Evolutionary conservation across 1,284 basidiomycete genomes (phyloP).

Genomic region (Leccinum fuscescens): DNA sequence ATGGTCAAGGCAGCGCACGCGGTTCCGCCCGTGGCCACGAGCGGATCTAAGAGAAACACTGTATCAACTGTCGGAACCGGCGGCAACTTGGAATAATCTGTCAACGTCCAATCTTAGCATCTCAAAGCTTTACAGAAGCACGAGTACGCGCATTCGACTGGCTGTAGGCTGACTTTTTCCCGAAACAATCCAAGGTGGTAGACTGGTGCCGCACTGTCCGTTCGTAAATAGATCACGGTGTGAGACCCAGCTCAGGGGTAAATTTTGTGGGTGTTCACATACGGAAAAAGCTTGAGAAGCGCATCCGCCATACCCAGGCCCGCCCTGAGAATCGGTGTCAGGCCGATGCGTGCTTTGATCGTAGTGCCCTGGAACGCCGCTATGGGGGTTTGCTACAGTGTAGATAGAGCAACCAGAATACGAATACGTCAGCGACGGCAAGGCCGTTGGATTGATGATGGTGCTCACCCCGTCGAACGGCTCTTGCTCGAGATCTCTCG

Average conservation of each 20-base stretch:
- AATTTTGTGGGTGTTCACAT: constrained; percentile 30
- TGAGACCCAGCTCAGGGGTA: constrained; percentile 1
- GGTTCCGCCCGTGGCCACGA: constrained; percentile 95
- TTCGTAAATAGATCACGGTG: background rate
- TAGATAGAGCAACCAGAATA: background rate
- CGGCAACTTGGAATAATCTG: constrained; percentile 93
- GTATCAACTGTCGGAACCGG: constrained; percentile 73
- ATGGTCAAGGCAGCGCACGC: constrained; percentile 83
- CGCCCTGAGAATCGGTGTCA: constrained; percentile 90
- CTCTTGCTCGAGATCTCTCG: constrained; percentile 58
- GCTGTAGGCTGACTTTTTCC: constrained; percentile 87
- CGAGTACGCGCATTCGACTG: constrained; percentile 77
- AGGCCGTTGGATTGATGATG: background rate
- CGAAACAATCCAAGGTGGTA: constrained; percentile 90
- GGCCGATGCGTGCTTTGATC: constrained; percentile 75
- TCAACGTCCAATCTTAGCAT: constrained; percentile 8
- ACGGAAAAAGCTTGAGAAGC: constrained; percentile 79
- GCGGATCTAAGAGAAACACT: constrained; percentile 85
- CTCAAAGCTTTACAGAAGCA: background rate
- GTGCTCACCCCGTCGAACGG: constrained; percentile 59
- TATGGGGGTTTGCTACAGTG: constrained; percentile 59
- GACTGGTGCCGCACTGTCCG: constrained; percentile 67
- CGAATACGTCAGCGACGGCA: background rate
- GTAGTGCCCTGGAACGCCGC: constrained; percentile 62
- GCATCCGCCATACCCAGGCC: constrained; percentile 94